phyloP scores from a whole-genome alignment of 1,284 basidiomycete species.

The Boletus subluridellus region DNA sequence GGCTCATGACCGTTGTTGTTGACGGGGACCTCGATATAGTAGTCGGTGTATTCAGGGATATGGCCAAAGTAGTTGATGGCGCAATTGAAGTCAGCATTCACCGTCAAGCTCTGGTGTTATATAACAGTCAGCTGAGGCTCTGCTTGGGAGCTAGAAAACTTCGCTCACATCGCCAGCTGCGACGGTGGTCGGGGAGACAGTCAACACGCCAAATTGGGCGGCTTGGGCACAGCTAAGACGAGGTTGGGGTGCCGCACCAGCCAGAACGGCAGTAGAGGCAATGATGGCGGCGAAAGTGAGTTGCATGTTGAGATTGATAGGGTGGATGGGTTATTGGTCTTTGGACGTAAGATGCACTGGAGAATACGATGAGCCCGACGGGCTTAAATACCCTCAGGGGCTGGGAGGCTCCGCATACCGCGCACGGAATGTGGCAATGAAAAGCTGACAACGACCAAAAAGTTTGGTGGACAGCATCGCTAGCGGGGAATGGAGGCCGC shows the following conservation, averaged over 20 bases:
- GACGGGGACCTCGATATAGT: slow-evolving; percentile 34
- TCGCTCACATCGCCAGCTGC: slow-evolving; percentile 27
- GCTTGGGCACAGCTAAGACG: slow-evolving; percentile 28
- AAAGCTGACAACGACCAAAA: not conserved
- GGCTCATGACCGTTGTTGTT: slow-evolving; percentile 34
- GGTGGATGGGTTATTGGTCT: not conserved
- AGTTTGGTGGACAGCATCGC: not conserved
- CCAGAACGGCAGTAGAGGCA: slow-evolving; percentile 13
- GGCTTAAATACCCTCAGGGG: slow-evolving; percentile 10
- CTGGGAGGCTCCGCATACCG: not conserved
- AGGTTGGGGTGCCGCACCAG: slow-evolving; percentile 16
- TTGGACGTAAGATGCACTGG: not conserved
- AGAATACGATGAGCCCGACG: not conserved
- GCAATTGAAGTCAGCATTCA: slow-evolving; percentile 29
- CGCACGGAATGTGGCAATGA: not conserved
- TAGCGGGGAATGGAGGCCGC: slow-evolving; percentile 3
- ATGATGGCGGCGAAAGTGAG: slow-evolving; percentile 16
- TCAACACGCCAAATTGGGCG: slow-evolving; percentile 21
- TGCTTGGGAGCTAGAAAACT: not conserved
- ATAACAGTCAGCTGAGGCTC: slow-evolving; percentile 1
- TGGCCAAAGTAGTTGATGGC: slow-evolving; percentile 21
- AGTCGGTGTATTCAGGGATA: slow-evolving; percentile 29
- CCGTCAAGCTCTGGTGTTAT: slow-evolving; percentile 21
- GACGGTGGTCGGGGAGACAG: slow-evolving; percentile 22
- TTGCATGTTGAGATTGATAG: slow-evolving; percentile 16